Evolutionary conservation across 441 rosid species (phyloP).

Genomic region (Gossypium aridum): DNA sequence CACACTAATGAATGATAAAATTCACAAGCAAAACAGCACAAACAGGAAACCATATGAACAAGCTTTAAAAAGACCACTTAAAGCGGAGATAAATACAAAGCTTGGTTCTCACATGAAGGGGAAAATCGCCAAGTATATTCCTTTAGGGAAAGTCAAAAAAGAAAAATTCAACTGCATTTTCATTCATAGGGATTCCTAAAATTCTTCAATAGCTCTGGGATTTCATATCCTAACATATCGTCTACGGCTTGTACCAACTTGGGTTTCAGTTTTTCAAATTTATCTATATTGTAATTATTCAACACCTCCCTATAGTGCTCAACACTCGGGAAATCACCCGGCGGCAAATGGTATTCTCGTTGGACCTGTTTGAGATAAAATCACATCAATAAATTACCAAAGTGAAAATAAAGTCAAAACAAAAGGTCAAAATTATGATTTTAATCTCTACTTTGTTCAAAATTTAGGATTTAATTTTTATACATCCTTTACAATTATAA

Average conservation of each 20-base stretch:
- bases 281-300: slow-evolving; percentile 67
- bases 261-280: slow-evolving; percentile 78
- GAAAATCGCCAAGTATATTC: not conserved
- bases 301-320: slow-evolving; percentile 70
- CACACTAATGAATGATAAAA: not conserved
- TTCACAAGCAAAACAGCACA: not conserved
- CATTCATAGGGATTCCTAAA: slow-evolving; percentile 79
- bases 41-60: not conserved
- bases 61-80: not conserved
- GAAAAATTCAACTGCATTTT: not conserved
- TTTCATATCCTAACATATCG: slow-evolving; percentile 86
- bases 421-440: too few species aligned
- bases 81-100: not conserved
- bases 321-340: slow-evolving; percentile 76
- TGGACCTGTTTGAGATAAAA: too few species aligned
- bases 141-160: not conserved
- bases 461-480: too few species aligned
- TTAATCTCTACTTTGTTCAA: too few species aligned
- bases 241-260: slow-evolving; percentile 86
- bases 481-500: too few species aligned
- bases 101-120: not conserved
- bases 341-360: slow-evolving; percentile 65
- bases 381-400: too few species aligned
- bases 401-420: too few species aligned
- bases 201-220: slow-evolving; percentile 74